Percentiles rank a stretch among this genome's conserved stretches.
Evolutionary conservation across 768 basidiomycete species (phyloP).

Genomic region (Daedaleopsis nitida): DNA sequence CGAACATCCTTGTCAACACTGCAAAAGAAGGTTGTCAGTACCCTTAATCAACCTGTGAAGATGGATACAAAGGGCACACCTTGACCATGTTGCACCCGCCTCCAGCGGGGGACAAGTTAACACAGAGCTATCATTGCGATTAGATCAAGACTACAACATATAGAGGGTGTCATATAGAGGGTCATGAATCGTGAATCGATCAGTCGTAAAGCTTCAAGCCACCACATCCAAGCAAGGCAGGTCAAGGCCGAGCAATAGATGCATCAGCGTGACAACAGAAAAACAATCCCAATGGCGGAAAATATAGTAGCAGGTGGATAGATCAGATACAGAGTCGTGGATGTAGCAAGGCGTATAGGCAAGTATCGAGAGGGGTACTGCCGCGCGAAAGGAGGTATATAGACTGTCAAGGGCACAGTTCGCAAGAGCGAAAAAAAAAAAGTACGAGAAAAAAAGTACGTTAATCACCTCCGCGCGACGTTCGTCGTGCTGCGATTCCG

Average conservation of each 20-base stretch:
- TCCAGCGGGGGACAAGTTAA: too few relatives aligned
- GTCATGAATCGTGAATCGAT: neutral
- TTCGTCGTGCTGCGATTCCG: slow-evolving; percentile 57
- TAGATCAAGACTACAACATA: neutral
- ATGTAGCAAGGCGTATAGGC: neutral
- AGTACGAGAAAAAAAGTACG: neutral
- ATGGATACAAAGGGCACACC: too few relatives aligned
- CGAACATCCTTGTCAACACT: too few relatives aligned
- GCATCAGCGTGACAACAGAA: too few relatives aligned
- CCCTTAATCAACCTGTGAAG: too few relatives aligned
- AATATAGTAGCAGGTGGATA: too few relatives aligned
- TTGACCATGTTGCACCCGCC: too few relatives aligned
- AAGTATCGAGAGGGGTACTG: neutral
- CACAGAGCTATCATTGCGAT: neutral
- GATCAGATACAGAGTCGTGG: neutral
- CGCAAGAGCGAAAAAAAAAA: neutral
- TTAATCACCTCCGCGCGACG: slow-evolving; percentile 41
- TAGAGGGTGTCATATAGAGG: neutral
- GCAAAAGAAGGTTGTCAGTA: too few relatives aligned
- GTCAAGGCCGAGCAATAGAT: too few relatives aligned
- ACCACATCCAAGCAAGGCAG: too few relatives aligned
- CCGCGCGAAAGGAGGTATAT: neutral
- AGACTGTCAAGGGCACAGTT: neutral
- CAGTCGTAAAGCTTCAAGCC: neutral
- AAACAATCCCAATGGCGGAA: too few relatives aligned